Percentiles rank a stretch among this genome's conserved stretches.
Conservation (phyloP, 768 basidiomycete species). For the Leccinum fibrillosum region DNA sequence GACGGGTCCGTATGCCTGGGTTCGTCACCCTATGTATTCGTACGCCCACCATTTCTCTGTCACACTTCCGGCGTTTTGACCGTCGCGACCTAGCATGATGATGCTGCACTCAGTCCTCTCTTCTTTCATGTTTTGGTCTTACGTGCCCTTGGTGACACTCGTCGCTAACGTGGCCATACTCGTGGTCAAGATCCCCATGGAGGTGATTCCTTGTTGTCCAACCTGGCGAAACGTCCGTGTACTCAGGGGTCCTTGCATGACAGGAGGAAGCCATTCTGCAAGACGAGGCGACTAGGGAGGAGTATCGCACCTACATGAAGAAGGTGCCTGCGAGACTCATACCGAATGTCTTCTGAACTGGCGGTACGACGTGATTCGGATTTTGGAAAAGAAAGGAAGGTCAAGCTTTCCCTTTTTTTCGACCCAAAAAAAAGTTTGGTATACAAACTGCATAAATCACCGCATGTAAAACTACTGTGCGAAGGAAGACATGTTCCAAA, state of each 20-base stretch:
- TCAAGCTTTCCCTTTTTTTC: too few relatives aligned
- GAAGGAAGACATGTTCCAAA: too few relatives aligned
- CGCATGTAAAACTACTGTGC: too few relatives aligned
- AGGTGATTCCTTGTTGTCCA: background rate
- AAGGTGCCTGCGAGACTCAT: constrained; percentile 13
- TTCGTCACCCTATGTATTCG: constrained; percentile 14
- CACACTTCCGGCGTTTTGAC: background rate
- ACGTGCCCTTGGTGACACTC: background rate
- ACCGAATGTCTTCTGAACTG: constrained; percentile 6
- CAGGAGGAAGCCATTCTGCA: constrained; percentile 8
- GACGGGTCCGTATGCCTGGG: constrained; percentile 14
- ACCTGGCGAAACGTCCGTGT: too few relatives aligned
- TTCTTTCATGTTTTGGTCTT: constrained; percentile 10
- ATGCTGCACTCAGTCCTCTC: background rate
- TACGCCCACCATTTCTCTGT: background rate
- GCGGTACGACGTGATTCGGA: too few relatives aligned
- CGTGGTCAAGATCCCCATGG: constrained; percentile 7
- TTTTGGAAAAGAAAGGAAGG: too few relatives aligned
- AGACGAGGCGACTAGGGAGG: constrained; percentile 5
- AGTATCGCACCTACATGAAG: constrained; percentile 10
- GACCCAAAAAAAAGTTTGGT: too few relatives aligned
- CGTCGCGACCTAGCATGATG: background rate
- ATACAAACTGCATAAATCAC: too few relatives aligned
- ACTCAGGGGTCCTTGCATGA: background rate
- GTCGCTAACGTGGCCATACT: background rate